Evolutionary conservation across 495 filamentous ascomycete species (phyloP).

Genomic region (Tetracladium marchalianum): DNA sequence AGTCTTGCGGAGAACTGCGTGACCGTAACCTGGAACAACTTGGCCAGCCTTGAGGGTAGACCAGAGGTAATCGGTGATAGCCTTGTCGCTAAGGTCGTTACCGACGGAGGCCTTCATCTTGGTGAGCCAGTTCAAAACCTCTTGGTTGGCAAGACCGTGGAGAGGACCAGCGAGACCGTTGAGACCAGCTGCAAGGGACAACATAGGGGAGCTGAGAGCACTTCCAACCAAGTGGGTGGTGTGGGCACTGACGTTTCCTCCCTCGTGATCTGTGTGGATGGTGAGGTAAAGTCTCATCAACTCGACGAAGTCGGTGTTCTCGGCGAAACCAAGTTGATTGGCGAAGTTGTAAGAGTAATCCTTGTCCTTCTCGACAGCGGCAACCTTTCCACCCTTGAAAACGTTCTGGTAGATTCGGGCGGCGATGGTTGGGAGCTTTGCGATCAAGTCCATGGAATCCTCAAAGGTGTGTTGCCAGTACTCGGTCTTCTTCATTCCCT

Average conservation of each 20-base stretch:
- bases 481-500: slow-evolving; percentile 96
- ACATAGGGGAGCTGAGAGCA: slow-evolving; percentile 93
- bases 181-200: slow-evolving; percentile 90
- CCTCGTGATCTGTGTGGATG: slow-evolving; percentile 99
- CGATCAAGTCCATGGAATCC: slow-evolving; percentile 99
- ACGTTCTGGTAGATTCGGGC: slow-evolving; percentile 98
- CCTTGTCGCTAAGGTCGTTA: slow-evolving; percentile 87
- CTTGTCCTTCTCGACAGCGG: slow-evolving; percentile 91
- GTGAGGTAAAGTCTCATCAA: slow-evolving; percentile 96
- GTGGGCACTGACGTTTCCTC: slow-evolving; percentile 96
- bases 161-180: slow-evolving; percentile 97
- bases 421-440: slow-evolving; percentile 97
- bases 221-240: slow-evolving; percentile 96
- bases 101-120: slow-evolving; percentile 97
- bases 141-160: slow-evolving; percentile 98
- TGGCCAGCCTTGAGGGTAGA: slow-evolving; percentile 87
- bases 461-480: slow-evolving; percentile 99
- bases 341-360: slow-evolving; percentile 98
- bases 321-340: slow-evolving; percentile 93
- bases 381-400: slow-evolving; percentile 99
- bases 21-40: slow-evolving; percentile 96
- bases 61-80: slow-evolving; percentile 98
- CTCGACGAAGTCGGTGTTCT: slow-evolving; percentile 96
- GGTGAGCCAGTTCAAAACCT: slow-evolving; percentile 96
- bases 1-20: slow-evolving; percentile 98